phyloP scores from a whole-genome alignment of 2,329 filamentous ascomycete species.

The Pseudogymnoascus sp. region DNA sequence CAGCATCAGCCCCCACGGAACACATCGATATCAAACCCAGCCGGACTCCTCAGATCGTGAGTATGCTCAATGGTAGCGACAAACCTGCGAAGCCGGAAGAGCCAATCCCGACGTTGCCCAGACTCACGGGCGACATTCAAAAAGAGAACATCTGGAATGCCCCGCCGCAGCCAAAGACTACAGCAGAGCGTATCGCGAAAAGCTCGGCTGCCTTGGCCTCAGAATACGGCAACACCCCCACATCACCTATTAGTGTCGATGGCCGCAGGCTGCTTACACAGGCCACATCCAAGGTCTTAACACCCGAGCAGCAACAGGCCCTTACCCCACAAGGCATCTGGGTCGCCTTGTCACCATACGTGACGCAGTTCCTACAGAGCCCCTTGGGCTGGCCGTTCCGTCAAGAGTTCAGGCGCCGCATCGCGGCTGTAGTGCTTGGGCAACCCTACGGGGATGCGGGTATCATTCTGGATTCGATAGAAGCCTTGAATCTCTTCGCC shows the following conservation, averaged over 20 bases:
- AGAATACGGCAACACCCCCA: conserved; percentile 19
- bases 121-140: conserved; percentile 20
- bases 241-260: conserved; percentile 22
- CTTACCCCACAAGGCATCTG: conserved; percentile 42
- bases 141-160: conserved; percentile 25
- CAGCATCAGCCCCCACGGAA: conserved; percentile 31
- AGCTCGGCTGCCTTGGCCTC: conserved; percentile 21
- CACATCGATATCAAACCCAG: conserved; percentile 38
- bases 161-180: conserved; percentile 15
- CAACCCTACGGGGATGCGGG: conserved; percentile 63
- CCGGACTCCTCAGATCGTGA: conserved; percentile 27
- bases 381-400: conserved; percentile 62
- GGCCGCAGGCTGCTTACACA: conserved; percentile 37
- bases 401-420: conserved; percentile 57
- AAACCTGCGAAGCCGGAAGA: conserved; percentile 17
- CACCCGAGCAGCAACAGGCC: conserved; percentile 45
- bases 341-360: conserved; percentile 29
- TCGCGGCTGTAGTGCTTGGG: conserved; percentile 64
- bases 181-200: conserved; percentile 16
- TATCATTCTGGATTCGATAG: conserved; percentile 64
- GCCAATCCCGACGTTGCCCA: conserved; percentile 19
- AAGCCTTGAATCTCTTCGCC: conserved; percentile 61
- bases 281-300: conserved; percentile 30
- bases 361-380: conserved; percentile 36
- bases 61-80: conserved; percentile 19